Conservation (phyloP, 192 early-diverging fungal genomes). For the Cladochytrium replicatum region DNA sequence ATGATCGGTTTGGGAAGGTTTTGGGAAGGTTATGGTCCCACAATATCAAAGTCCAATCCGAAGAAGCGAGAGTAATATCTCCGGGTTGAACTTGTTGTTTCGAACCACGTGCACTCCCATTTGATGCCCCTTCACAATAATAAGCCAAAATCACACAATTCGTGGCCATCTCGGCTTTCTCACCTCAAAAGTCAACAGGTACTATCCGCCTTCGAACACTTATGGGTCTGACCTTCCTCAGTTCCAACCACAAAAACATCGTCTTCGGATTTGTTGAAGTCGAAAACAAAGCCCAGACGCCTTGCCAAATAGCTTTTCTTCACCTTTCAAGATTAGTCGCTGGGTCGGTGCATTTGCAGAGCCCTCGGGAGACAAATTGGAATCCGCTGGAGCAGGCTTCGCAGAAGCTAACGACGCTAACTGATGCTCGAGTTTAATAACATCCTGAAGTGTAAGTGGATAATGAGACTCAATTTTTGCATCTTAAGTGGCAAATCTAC, state of each 20-base stretch:
- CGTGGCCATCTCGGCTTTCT: background rate
- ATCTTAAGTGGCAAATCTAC: constrained; percentile 18
- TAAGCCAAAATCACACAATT: constrained; percentile 2
- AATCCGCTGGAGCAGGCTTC: too few relatives aligned
- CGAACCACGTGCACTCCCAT: constrained; percentile 51
- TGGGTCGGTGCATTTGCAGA: too few relatives aligned
- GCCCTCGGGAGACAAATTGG: too few relatives aligned
- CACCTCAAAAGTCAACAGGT: constrained; percentile 48
- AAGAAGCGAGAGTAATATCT: constrained; percentile 41
- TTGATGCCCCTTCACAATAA: constrained; percentile 46
- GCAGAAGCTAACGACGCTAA: too few relatives aligned
- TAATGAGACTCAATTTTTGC: too few relatives aligned
- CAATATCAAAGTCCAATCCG: constrained; percentile 55
- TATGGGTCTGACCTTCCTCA: constrained; percentile 52
- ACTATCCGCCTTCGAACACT: constrained; percentile 51
- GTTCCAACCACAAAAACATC: constrained; percentile 56
- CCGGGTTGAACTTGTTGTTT: constrained; percentile 46
- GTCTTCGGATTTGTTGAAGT: constrained; percentile 47
- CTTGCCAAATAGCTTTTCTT: constrained; percentile 34
- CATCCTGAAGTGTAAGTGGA: constrained; percentile 11
- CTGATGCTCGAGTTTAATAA: constrained; percentile 17
- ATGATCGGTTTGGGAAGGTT: constrained; percentile 39
- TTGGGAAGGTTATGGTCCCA: constrained; percentile 53
- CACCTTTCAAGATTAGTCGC: too few relatives aligned
- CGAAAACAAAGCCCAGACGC: constrained; percentile 54